Evolutionary conservation across 208 protist species (phyloP).

Genomic region (Trypanosoma avium): DNA sequence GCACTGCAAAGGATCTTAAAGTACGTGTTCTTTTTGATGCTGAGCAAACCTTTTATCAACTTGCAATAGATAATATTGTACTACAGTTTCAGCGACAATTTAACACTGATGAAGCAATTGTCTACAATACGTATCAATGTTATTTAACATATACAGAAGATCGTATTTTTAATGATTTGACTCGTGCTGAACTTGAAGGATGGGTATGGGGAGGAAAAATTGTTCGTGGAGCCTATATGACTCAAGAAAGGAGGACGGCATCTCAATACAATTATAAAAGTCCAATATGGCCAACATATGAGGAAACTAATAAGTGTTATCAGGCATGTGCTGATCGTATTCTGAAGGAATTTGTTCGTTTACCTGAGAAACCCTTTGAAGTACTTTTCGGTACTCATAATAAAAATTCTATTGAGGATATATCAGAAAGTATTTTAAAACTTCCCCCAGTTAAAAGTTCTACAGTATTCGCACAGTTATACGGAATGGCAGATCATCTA

Average conservation of each 20-base stretch:
- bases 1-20: slow-evolving; percentile 60
- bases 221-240: slow-evolving; percentile 96
- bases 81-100: slow-evolving; percentile 83
- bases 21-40: slow-evolving; percentile 94
- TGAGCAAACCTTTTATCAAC: slow-evolving; percentile 97
- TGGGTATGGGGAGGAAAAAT: slow-evolving; percentile 95
- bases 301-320: slow-evolving; percentile 94
- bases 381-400: slow-evolving; percentile 95
- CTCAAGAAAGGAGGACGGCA: slow-evolving; percentile 81
- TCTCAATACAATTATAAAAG: slow-evolving; percentile 74
- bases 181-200: slow-evolving; percentile 63
- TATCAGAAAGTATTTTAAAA: slow-evolving; percentile 70
- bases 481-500: slow-evolving; percentile 96
- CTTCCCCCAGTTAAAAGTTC: slow-evolving; percentile 36
- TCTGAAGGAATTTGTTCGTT: slow-evolving; percentile 49
- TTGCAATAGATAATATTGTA: slow-evolving; percentile 94
- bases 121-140: slow-evolving; percentile 98
- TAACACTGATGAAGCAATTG: slow-evolving; percentile 89
- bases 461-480: slow-evolving; percentile 94
- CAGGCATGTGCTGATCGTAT: slow-evolving; percentile 62
- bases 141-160: slow-evolving; percentile 93
- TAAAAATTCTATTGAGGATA: slow-evolving; percentile 69
- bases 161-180: slow-evolving; percentile 88
- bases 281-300: slow-evolving; percentile 91
- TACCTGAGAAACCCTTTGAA: slow-evolving; percentile 61